phyloP scores from a whole-genome alignment of 2,329 filamentous ascomycete species.

The Cladorrhinum sp. region DNA sequence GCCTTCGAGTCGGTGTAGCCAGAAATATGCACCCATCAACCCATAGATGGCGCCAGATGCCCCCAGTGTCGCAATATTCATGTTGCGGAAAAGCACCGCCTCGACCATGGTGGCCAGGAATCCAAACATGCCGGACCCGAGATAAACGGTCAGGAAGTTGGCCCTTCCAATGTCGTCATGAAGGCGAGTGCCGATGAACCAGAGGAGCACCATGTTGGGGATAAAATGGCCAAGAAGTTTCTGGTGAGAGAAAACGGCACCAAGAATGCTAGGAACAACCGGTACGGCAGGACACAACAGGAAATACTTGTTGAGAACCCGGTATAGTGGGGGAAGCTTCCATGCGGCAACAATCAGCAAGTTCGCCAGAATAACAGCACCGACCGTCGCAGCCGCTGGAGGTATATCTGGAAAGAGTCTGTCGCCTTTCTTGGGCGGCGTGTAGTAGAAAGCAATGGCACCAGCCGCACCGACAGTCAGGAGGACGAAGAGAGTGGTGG shows the following conservation, averaged over 20 bases:
- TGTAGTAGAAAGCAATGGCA: constrained; percentile 48
- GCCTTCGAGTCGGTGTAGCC: constrained; percentile 53
- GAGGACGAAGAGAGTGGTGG: constrained; percentile 48
- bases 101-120: constrained; percentile 56
- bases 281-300: constrained; percentile 63
- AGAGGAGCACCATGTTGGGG: constrained; percentile 64
- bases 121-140: constrained; percentile 55
- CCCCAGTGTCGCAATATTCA: constrained; percentile 57
- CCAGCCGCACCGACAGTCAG: constrained; percentile 44
- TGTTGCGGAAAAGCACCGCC: constrained; percentile 45
- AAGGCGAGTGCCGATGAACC: constrained; percentile 62
- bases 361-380: constrained; percentile 59
- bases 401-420: constrained; percentile 60
- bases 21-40: constrained; percentile 59
- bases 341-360: constrained; percentile 54
- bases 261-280: constrained; percentile 57
- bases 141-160: constrained; percentile 65
- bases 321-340: constrained; percentile 64
- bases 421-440: constrained; percentile 44
- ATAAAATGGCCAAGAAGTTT: constrained; percentile 52
- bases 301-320: constrained; percentile 65
- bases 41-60: constrained; percentile 64
- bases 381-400: constrained; percentile 62
- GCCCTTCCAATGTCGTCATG: constrained; percentile 69
- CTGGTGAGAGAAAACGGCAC: constrained; percentile 68